Evolutionary conservation across 106 monocot species (phyloP).

Genomic region (Dendrobium officinale): DNA sequence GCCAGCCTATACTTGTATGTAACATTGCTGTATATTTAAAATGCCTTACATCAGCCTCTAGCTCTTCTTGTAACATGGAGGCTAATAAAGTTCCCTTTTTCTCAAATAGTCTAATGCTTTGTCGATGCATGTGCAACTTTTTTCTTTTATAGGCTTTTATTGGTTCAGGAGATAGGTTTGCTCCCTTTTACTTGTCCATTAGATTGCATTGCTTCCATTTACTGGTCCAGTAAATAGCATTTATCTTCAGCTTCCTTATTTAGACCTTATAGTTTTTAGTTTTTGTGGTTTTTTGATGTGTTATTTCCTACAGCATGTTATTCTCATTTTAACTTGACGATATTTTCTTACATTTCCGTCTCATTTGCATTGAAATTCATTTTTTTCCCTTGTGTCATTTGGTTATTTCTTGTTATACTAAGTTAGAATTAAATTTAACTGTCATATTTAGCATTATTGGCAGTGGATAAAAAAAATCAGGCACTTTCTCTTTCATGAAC

Average conservation of each 20-base stretch:
- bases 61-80: too few relatives aligned
- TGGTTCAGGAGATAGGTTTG: too few relatives aligned
- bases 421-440: not conserved
- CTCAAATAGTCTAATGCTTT: too few relatives aligned
- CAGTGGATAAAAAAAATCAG: not conserved
- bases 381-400: not conserved
- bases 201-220: not conserved
- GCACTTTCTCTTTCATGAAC: not conserved
- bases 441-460: not conserved
- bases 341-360: slow-evolving; percentile 4
- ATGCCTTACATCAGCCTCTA: too few relatives aligned
- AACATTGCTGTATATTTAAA: too few relatives aligned
- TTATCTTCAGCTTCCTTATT: not conserved
- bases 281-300: not conserved
- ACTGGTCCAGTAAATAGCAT: not conserved
- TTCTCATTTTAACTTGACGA: not conserved
- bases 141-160: too few relatives aligned
- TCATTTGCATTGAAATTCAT: not conserved
- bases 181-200: too few relatives aligned
- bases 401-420: not conserved
- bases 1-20: too few relatives aligned
- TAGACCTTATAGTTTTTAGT: not conserved
- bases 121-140: too few relatives aligned
- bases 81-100: too few relatives aligned
- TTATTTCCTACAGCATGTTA: not conserved